Percentiles rank a stretch among this genome's conserved stretches.
phyloP scores from a whole-genome alignment of 1,284 basidiomycete genomes.

The Porogramme epimiltina region DNA sequence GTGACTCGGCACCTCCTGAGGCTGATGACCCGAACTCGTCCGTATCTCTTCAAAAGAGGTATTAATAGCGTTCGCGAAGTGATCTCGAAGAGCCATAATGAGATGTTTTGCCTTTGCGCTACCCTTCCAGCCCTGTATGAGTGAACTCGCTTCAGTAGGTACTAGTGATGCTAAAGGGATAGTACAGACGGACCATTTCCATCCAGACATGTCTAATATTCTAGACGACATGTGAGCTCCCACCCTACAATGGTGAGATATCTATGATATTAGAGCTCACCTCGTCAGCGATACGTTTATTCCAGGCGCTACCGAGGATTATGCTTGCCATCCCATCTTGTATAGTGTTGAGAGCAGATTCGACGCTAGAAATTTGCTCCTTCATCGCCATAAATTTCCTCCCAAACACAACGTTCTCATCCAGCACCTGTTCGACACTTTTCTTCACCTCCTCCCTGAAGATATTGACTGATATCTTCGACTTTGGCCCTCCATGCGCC shows the following conservation, averaged over 20 bases:
- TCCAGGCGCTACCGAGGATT: slow-evolving; percentile 27
- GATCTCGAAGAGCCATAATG: slow-evolving; percentile 32
- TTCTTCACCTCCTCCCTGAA: slow-evolving; percentile 4
- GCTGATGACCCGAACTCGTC: no score
- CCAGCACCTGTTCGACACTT: slow-evolving; percentile 6
- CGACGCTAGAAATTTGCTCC: slow-evolving; percentile 26
- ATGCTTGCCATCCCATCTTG: slow-evolving; percentile 28
- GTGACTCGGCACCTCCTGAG: neutral
- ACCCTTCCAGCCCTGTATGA: slow-evolving; percentile 30
- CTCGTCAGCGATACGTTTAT: slow-evolving; percentile 32
- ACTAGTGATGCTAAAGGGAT: neutral
- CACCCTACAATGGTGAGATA: neutral
- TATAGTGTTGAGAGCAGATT: slow-evolving; percentile 20
- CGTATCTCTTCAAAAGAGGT: no score
- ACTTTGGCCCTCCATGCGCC: neutral
- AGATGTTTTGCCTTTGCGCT: slow-evolving; percentile 33
- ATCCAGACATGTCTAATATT: slow-evolving; percentile 25
- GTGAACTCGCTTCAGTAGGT: neutral
- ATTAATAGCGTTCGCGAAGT: slow-evolving; percentile 24
- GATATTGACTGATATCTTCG: neutral
- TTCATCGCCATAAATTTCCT: slow-evolving; percentile 34
- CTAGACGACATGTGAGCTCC: slow-evolving; percentile 9
- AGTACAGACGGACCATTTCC: slow-evolving; percentile 17
- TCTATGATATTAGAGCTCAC: slow-evolving; percentile 19
- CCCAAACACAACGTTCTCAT: slow-evolving; percentile 26